Percentiles rank a stretch among this genome's conserved stretches.
phyloP scores from a whole-genome alignment of 768 basidiomycete genomes.

The Piloderma croceum region DNA sequence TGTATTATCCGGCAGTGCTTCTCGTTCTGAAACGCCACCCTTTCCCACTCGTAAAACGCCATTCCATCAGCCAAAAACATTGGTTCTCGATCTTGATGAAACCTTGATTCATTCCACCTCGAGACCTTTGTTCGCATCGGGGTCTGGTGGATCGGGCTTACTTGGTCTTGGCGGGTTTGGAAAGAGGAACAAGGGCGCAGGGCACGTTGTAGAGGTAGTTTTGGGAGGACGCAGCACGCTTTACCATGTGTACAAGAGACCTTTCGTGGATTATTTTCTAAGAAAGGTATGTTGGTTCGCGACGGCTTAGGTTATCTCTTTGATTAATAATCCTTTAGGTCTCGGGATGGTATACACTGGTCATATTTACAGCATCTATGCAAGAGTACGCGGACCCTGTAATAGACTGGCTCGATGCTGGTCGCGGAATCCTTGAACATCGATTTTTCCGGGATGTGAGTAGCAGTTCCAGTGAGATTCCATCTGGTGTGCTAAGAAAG shows the following conservation, averaged over 20 bases:
- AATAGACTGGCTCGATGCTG: conserved; percentile 98
- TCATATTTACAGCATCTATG: conserved; percentile 99
- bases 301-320: neutral
- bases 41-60: conserved; percentile 53
- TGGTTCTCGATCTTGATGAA: conserved; percentile 96
- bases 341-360: conserved; percentile 96
- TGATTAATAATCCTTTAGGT: conserved; percentile 49
- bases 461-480: conserved; percentile 14
- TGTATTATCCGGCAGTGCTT: too few relatives aligned
- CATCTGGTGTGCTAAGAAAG: conserved; percentile 1
- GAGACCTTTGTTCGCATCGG: conserved; percentile 49
- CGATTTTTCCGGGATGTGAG: conserved; percentile 89
- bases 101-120: conserved; percentile 98
- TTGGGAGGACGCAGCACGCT: conserved; percentile 82
- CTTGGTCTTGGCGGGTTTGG: conserved; percentile 52
- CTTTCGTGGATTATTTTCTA: conserved; percentile 93
- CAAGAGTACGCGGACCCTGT: conserved; percentile 99
- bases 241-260: conserved; percentile 98
- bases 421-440: conserved; percentile 82
- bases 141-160: conserved; percentile 49
- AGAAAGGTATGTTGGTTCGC: conserved; percentile 55
- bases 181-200: conserved; percentile 58
- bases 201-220: conserved; percentile 90
- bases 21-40: too few relatives aligned
- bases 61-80: conserved; percentile 84